These are phyloP conservation scores for Fusarium sp. DNA, from an alignment of 2,329 filamentous ascomycete genomes.

Conservation along the genomic window DNA sequence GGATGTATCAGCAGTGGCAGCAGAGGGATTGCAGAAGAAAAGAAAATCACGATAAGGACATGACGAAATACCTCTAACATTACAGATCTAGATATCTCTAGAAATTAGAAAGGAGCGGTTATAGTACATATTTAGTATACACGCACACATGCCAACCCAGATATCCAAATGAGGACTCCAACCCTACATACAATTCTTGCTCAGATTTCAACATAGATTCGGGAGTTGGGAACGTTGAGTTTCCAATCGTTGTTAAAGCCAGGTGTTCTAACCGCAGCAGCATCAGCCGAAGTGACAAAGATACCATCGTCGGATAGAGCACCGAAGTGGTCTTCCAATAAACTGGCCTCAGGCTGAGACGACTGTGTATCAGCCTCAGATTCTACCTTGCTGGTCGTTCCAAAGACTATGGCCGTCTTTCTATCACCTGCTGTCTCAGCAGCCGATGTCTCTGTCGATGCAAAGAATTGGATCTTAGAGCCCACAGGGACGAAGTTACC, in stretches of 20 bases:
- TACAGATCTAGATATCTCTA: neutral
- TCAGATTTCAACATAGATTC: constrained; percentile 44
- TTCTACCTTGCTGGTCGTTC: constrained; percentile 48
- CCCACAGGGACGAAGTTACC: constrained; percentile 71
- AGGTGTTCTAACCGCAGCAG: constrained; percentile 44
- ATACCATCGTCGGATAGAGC: constrained; percentile 72
- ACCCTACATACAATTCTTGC: constrained; percentile 2
- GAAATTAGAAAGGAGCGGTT: constrained; percentile 14
- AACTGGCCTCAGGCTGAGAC: neutral
- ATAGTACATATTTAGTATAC: constrained; percentile 32
- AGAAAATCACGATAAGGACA: constrained; percentile 49
- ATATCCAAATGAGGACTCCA: neutral
- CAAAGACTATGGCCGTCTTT: constrained; percentile 50
- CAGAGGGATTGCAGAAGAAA: constrained; percentile 62
- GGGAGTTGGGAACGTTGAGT: constrained; percentile 54
- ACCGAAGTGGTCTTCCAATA: constrained; percentile 68
- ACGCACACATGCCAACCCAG: neutral
- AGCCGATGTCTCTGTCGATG: constrained; percentile 53
- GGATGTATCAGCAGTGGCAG: constrained; percentile 66
- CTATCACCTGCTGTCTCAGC: constrained; percentile 40
- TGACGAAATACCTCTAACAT: neutral
- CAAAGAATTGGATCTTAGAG: constrained; percentile 76
- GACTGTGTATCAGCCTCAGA: constrained; percentile 13
- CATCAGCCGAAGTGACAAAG: constrained; percentile 58
- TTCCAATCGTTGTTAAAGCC: constrained; percentile 51